phyloP scores from a whole-genome alignment of 1,284 basidiomycete genomes.

The Ustanciosporium gigantosporum region DNA sequence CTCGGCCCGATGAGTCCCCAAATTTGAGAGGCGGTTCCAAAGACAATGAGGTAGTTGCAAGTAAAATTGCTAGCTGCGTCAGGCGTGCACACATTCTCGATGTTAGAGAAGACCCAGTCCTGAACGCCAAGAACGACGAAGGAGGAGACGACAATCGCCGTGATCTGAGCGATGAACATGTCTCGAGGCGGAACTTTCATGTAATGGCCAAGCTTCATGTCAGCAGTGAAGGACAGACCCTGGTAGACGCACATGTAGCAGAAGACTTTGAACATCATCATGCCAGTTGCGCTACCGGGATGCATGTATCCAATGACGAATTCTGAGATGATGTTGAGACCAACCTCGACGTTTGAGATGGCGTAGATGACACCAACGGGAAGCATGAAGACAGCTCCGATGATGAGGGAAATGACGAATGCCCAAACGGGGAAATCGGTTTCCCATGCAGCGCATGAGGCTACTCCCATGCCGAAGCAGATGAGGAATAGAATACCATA shows the following conservation, averaged over 20 bases:
- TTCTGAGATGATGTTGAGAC: slow-evolving; percentile 71
- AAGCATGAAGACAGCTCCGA: slow-evolving; percentile 69
- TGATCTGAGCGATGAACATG: slow-evolving; percentile 69
- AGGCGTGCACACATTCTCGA: slow-evolving; percentile 71
- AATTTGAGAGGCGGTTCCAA: slow-evolving; percentile 52
- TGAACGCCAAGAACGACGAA: slow-evolving; percentile 65
- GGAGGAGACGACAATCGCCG: slow-evolving; percentile 71
- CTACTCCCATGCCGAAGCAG: slow-evolving; percentile 70
- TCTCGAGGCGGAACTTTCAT: slow-evolving; percentile 66
- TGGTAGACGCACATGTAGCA: slow-evolving; percentile 70
- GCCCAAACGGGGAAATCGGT: slow-evolving; percentile 79
- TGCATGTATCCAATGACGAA: slow-evolving; percentile 76
- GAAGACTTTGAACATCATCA: slow-evolving; percentile 79
- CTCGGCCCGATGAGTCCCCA: slow-evolving; percentile 63
- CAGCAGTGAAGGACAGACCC: slow-evolving; percentile 68
- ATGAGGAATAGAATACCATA: slow-evolving; percentile 67
- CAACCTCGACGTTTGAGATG: slow-evolving; percentile 78
- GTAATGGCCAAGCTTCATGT: slow-evolving; percentile 66
- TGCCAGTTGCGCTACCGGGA: slow-evolving; percentile 76
- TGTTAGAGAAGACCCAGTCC: slow-evolving; percentile 74
- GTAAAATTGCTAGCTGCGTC: slow-evolving; percentile 55
- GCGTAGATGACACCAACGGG: slow-evolving; percentile 79
- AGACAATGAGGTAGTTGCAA: slow-evolving; percentile 45
- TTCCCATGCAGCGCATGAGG: slow-evolving; percentile 72
- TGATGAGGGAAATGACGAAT: slow-evolving; percentile 67